Base-by-base conservation (phyloP, 2,329 filamentous ascomycete species). In the Talaromyces sp. region DNA sequence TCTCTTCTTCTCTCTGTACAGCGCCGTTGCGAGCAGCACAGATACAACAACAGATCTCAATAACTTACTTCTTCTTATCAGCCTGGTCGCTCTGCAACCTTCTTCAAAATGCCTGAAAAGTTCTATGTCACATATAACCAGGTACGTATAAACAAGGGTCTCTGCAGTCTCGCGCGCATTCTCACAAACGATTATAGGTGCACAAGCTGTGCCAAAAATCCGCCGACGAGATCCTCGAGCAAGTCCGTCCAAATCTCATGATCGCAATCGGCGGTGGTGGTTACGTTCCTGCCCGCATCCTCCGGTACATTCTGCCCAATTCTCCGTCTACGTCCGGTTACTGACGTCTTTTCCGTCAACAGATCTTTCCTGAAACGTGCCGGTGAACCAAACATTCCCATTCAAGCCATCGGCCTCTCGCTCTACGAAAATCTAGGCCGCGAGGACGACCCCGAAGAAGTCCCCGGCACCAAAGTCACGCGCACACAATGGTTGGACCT, bases 401-500 rank as follows among this genome's bases (percentile, higher is more conserved):
- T 99, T 79, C 95, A 99, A 84, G 95, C 95, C 67, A 99, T 99
- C 77, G 95, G 95, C 56, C 89, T 99, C 67, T 98, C 93, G 23
- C 88, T 99, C 62, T 99, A 99, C 83, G 95, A 99, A 81, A 84
- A 87, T 66, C 88, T 98, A 55, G 81, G 81, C 64, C 82, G 83
- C 66, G 83, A 85, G 63, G 81, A 80, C 63, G 81, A 80, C 58
- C 80, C 82, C 63, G 83, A 91, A 72, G 95, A 99, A 80, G 80
- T 84, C 66, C 88, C 90, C 48, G 93, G 93, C 68, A 97, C 91
- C 68, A 95, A 96, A 81, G 95, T 99, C 70, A 98, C 92, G 46
- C 90, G 95, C 70, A 98, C 95, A 42, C 95, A 99, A 85, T 99
- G 95, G 95, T 87, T 99, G 63, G 95, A 99, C 77, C 82, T 99